Evolutionary conservation across 495 filamentous ascomycete genomes (phyloP).

Genomic region (Chaetomidium leptoderma): DNA sequence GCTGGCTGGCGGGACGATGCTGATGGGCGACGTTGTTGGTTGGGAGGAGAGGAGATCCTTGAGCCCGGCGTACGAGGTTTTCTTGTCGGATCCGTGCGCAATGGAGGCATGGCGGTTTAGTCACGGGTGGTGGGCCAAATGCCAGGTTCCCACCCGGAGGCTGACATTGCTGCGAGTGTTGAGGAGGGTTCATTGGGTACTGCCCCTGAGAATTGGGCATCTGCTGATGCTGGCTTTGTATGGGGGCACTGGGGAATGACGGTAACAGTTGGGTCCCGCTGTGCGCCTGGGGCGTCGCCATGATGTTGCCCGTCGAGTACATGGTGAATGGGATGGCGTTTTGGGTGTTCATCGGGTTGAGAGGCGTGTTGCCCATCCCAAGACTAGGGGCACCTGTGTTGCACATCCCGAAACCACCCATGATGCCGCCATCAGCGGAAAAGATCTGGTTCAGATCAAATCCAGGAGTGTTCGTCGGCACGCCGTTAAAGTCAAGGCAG

Average conservation of each 20-base stretch:
- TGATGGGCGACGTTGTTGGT: background rate
- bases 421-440: slow-evolving; percentile 3
- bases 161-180: background rate
- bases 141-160: too few species aligned
- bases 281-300: slow-evolving; percentile 14
- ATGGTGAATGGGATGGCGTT: slow-evolving; percentile 19
- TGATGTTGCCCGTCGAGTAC: slow-evolving; percentile 18
- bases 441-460: slow-evolving; percentile 19
- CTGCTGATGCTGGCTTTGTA: background rate
- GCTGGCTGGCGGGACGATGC: background rate
- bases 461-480: slow-evolving; percentile 13
- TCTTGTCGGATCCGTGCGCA: slow-evolving; percentile 1
- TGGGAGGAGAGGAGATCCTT: background rate
- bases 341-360: slow-evolving; percentile 4
- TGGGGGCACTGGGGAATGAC: background rate
- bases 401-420: background rate
- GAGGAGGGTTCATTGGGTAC: background rate
- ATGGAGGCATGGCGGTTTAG: slow-evolving; percentile 4
- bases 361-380: background rate
- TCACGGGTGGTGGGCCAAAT: background rate
- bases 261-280: background rate
- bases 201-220: background rate
- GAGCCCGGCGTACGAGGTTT: background rate
- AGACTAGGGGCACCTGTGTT: background rate
- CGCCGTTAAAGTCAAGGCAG: slow-evolving; percentile 15